Evolutionary conservation across 192 early-diverging fungal species (phyloP).

Genomic region (Gamsiella multidivaricata): DNA sequence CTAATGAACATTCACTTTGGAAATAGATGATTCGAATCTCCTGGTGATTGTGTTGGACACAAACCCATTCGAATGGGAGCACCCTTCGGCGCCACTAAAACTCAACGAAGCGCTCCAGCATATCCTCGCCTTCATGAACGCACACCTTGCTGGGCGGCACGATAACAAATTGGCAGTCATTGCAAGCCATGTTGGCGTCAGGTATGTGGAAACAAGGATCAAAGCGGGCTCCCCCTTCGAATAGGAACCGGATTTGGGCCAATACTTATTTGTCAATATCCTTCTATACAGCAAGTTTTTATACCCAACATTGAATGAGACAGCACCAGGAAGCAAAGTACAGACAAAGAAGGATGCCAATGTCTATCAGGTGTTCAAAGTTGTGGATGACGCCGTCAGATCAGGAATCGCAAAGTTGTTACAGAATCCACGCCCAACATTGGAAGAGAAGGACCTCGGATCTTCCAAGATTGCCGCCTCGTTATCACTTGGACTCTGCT

Average conservation of each 20-base stretch:
- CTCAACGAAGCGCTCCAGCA: conserved; percentile 81
- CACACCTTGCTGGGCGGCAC: conserved; percentile 88
- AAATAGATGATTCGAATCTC: conserved; percentile 78
- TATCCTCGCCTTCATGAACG: conserved; percentile 90
- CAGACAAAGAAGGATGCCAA: conserved; percentile 60
- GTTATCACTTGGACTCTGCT: conserved; percentile 69
- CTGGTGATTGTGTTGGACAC: conserved; percentile 87
- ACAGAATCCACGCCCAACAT: conserved; percentile 38
- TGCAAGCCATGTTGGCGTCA: conserved; percentile 72
- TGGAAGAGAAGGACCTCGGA: conserved; percentile 48
- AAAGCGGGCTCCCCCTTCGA: neutral
- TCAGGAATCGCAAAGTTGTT: conserved; percentile 52
- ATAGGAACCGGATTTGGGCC: neutral
- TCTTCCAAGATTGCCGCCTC: conserved; percentile 70
- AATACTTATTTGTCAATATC: too few species aligned
- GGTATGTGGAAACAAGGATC: too few species aligned
- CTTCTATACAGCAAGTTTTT: conserved; percentile 60
- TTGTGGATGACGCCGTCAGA: conserved; percentile 63
- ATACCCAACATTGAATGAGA: conserved; percentile 59
- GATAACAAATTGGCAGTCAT: conserved; percentile 91
- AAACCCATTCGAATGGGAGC: conserved; percentile 82
- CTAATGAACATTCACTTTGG: too few species aligned
- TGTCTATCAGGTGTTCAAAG: conserved; percentile 67
- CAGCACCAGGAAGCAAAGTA: conserved; percentile 21
- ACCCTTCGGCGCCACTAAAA: conserved; percentile 58